Percentiles rank a stretch among this genome's conserved stretches.
Conservation (phyloP, 805 yeast genomes). For the Wickerhamiella domercqiae region DNA sequence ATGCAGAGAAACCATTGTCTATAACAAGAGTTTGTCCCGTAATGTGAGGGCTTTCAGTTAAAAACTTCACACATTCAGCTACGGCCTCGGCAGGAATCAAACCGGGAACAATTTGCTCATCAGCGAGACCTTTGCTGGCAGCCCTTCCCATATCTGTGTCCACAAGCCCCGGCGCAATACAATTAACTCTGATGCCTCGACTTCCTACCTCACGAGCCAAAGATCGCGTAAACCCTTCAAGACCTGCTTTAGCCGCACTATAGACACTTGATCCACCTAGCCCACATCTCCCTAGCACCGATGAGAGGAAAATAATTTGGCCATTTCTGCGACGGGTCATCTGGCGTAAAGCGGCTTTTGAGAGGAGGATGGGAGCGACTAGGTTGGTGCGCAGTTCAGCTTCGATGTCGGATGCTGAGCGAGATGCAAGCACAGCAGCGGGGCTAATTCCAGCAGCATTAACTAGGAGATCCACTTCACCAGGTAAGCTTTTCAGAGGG, state of each 20-base stretch:
- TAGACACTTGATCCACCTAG: conserved; percentile 46
- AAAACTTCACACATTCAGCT: conserved; percentile 13
- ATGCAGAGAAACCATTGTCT: conserved; percentile 13
- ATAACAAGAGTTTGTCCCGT: conserved; percentile 13
- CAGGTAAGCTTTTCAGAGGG: conserved; percentile 3
- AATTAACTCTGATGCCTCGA: conserved; percentile 41
- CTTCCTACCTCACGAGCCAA: conserved; percentile 46
- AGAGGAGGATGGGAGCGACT: conserved; percentile 42
- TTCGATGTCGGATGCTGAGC: conserved; percentile 29
- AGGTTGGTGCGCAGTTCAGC: conserved; percentile 41
- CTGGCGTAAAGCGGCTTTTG: conserved; percentile 36
- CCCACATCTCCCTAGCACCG: conserved; percentile 35
- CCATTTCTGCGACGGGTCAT: conserved; percentile 31
- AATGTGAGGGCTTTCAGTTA: conserved; percentile 7
- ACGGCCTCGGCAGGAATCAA: conserved; percentile 10
- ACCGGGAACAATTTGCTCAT: conserved; percentile 9
- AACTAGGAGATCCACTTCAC: conserved; percentile 31
- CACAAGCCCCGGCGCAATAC: conserved; percentile 50
- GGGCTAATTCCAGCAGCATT: conserved; percentile 50
- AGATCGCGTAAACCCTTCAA: conserved; percentile 44
- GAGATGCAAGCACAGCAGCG: conserved; percentile 32
- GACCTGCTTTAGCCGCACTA: conserved; percentile 55
- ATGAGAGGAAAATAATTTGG: conserved; percentile 48
- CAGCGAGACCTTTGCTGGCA: conserved; percentile 5
- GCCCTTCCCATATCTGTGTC: conserved; percentile 44